Evolutionary conservation across 23 red algal species (phyloP).

Genomic region (Chondrus crispus): DNA sequence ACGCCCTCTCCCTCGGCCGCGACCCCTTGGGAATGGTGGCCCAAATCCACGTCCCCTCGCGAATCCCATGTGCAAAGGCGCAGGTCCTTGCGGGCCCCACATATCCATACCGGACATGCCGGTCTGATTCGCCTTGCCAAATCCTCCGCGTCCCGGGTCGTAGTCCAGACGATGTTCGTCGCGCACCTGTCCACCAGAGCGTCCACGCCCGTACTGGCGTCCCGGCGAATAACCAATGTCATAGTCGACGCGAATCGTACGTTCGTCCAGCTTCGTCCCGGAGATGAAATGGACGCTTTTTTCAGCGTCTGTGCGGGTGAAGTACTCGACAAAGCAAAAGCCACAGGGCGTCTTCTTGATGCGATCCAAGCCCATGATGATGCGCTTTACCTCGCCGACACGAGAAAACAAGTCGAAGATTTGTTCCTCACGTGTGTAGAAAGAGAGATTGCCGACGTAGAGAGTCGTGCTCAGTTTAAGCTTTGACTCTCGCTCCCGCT

Average conservation of each 20-base stretch:
- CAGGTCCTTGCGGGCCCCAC: conserved; percentile 60
- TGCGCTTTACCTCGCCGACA: conserved; percentile 83
- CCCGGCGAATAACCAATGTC: conserved; percentile 84
- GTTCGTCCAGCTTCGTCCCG: conserved; percentile 81
- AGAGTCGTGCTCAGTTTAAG: conserved; percentile 64
- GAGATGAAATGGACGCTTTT: conserved; percentile 60
- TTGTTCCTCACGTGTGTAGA: conserved; percentile 96
- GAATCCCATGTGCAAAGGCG: too few species aligned
- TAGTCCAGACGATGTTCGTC: conserved; percentile 82
- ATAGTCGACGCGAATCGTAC: conserved; percentile 77
- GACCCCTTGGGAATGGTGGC: too few species aligned
- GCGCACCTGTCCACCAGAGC: conserved; percentile 73
- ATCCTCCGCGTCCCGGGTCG: conserved; percentile 84
- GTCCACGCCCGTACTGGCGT: conserved; percentile 93
- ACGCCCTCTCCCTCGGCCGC: too few species aligned
- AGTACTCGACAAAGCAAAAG: conserved; percentile 98
- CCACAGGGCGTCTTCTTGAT: conserved; percentile 94
- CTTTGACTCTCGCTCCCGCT: conserved; percentile 46
- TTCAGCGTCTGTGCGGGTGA: conserved; percentile 66
- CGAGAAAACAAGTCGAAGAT: conserved; percentile 78
- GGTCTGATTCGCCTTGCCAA: conserved; percentile 50
- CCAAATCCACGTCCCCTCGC: too few species aligned
- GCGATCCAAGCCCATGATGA: conserved; percentile 97
- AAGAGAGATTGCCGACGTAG: conserved; percentile 93
- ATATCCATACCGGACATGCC: conserved; percentile 60